These are phyloP conservation scores for Begonia masoniana DNA, from an alignment of 306 rosid genomes.

Conservation along the genomic window DNA sequence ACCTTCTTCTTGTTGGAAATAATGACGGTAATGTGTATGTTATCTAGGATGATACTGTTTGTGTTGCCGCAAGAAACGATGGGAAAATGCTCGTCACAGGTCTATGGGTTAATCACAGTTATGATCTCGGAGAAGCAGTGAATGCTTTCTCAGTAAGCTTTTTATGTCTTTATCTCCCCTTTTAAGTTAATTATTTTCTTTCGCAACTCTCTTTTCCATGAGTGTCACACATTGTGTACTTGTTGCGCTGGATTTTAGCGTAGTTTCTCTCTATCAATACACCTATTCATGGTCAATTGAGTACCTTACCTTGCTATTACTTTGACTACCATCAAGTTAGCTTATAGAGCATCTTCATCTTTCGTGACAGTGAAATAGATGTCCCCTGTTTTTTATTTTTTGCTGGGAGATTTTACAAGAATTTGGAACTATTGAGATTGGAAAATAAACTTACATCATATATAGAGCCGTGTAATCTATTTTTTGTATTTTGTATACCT, in stretches of 20 bases:
- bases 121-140: constrained; percentile 48
- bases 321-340: not conserved
- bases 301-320: not conserved
- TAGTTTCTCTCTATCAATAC: not conserved
- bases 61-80: constrained; percentile 63
- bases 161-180: not conserved
- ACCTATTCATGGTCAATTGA: not conserved
- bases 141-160: constrained; percentile 52
- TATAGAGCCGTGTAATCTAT: too few species aligned
- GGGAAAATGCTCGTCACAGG: constrained; percentile 64
- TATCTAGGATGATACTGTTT: constrained; percentile 60
- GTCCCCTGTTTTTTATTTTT: not conserved
- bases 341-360: not conserved
- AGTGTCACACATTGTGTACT: not conserved
- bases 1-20: too few species aligned
- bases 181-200: too few species aligned
- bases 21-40: too few species aligned
- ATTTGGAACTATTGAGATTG: too few species aligned
- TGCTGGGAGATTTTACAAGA: not conserved
- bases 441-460: too few species aligned
- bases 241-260: not conserved
- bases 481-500: not conserved
- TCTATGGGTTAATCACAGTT: constrained; percentile 80
- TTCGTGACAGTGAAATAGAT: not conserved
- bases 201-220: too few species aligned